Evolutionary conservation across 768 basidiomycete species (phyloP).

Genomic region (Phanerodontia chrysosporium): DNA sequence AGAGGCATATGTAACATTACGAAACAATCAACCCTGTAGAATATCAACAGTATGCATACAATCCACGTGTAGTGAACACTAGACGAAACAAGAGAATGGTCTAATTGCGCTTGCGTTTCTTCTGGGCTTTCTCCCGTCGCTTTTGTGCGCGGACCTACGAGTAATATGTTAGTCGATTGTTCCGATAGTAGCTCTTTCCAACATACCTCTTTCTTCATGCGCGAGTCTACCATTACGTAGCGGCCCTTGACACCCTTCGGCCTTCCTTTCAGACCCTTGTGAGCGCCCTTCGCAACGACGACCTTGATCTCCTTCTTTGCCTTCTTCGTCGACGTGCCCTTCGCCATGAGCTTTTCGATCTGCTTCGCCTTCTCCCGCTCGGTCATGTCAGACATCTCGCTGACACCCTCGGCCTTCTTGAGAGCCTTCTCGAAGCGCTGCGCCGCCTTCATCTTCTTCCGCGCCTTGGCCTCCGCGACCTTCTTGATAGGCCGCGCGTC

Average conservation of each 20-base stretch:
- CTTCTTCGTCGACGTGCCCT: conserved; percentile 63
- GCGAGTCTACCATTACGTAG: conserved; percentile 90
- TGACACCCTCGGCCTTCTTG: conserved; percentile 95
- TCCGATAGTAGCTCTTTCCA: conserved; percentile 7
- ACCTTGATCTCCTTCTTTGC: conserved; percentile 72
- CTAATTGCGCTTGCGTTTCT: conserved; percentile 48
- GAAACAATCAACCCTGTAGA: conserved; percentile 1
- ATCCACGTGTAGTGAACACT: background rate
- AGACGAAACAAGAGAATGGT: background rate
- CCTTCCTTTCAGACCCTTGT: conserved; percentile 86
- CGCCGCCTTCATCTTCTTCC: conserved; percentile 89
- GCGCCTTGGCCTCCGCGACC: conserved; percentile 95
- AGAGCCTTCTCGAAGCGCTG: conserved; percentile 86
- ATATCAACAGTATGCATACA: background rate
- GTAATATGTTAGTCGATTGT: conserved; percentile 1
- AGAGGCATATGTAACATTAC: background rate
- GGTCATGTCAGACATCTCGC: conserved; percentile 82
- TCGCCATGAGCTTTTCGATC: conserved; percentile 88
- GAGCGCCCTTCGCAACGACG: conserved; percentile 87
- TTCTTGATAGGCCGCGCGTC: conserved; percentile 99
- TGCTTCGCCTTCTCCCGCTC: conserved; percentile 93
- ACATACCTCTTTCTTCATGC: conserved; percentile 89
- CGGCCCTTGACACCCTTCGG: conserved; percentile 96
- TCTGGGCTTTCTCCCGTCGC: conserved; percentile 69
- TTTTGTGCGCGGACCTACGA: conserved; percentile 77